Evolutionary conservation across 495 filamentous ascomycete species (phyloP), one percentile per base, ranked within the genome.

Genomic region (Jackrogersella multiformis): DNA sequence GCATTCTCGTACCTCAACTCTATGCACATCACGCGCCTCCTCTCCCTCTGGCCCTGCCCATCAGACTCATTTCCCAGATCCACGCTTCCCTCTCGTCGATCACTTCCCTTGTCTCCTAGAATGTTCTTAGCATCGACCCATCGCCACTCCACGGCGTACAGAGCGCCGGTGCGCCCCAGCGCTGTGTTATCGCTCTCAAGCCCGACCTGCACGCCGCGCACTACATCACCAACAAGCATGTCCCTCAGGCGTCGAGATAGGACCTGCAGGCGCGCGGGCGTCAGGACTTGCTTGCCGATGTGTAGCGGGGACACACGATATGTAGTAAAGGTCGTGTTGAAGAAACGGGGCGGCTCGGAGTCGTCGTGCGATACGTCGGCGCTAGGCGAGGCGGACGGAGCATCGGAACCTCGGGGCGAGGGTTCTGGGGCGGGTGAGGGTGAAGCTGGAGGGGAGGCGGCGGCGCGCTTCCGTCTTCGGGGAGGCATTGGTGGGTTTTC

Each of bases 271-370:
- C 77, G 69, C 1, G 35, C 23, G 0, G 53, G 28, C 0, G 64
- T 70, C 5, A 81, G 56, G 2, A 56, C 26, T 8, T 77, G 67
- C 1, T 61, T 42, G 18, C 76, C 80, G n/a, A 79, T 20, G 68
- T 79, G 74, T 0, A 84, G 71, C 0, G 81, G 80, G 0, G 81
- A 83, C 6, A 78, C 74, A 38, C 81, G 80, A 61, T 81, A 78
- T 18, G 77, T 74, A 1, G 80, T 80, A 56, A 84, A 83, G 23
- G 78, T 83, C 0, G 80, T 82, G 69, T 79, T 80, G 73, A 80
- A 82, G 68, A 84, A 83, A 12, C 72, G 73, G 21, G 73, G 61
- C 13, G 55, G 38, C 26, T 68, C 70, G 23, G 28, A n/a, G 9
- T 56, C 57, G 16, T 59, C 42, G 34, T 35, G 57, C 15, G 42